Conservation (phyloP, 1,284 basidiomycete genomes). For the Marasmius oreades region DNA sequence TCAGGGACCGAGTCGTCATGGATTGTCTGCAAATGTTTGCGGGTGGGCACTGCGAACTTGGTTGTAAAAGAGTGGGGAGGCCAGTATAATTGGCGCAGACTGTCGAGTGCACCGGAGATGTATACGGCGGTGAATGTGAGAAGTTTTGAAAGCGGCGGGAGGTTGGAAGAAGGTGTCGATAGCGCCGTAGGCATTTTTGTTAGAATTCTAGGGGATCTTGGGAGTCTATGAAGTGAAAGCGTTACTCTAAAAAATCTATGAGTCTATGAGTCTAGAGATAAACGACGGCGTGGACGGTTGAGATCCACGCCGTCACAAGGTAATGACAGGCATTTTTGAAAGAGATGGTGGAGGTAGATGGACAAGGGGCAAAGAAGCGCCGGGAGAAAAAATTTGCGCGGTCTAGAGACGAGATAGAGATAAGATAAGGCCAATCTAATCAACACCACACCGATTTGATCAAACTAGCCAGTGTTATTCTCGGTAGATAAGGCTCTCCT, state of each 20-base stretch:
- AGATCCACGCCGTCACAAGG: slow-evolving; percentile 31
- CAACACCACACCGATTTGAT: background rate
- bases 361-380: background rate
- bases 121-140: slow-evolving; percentile 24
- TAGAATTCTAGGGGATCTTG: background rate
- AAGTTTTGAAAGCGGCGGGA: slow-evolving; percentile 39
- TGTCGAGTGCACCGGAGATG: slow-evolving; percentile 28
- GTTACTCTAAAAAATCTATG: slow-evolving; percentile 20
- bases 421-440: background rate
- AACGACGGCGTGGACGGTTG: slow-evolving; percentile 18
- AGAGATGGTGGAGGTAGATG: slow-evolving; percentile 7
- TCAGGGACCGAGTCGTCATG: slow-evolving; percentile 43
- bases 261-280: slow-evolving; percentile 19
- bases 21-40: slow-evolving; percentile 18
- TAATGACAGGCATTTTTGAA: slow-evolving; percentile 35
- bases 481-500: background rate
- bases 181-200: background rate
- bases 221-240: background rate
- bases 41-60: slow-evolving; percentile 16
- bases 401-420: too few species aligned
- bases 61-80: slow-evolving; percentile 24
- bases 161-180: slow-evolving; percentile 21
- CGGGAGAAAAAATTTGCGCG: background rate
- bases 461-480: background rate
- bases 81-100: slow-evolving; percentile 40